Evolutionary conservation across 2,329 filamentous ascomycete species (phyloP).

Genomic region (Fusarium chuoi): DNA sequence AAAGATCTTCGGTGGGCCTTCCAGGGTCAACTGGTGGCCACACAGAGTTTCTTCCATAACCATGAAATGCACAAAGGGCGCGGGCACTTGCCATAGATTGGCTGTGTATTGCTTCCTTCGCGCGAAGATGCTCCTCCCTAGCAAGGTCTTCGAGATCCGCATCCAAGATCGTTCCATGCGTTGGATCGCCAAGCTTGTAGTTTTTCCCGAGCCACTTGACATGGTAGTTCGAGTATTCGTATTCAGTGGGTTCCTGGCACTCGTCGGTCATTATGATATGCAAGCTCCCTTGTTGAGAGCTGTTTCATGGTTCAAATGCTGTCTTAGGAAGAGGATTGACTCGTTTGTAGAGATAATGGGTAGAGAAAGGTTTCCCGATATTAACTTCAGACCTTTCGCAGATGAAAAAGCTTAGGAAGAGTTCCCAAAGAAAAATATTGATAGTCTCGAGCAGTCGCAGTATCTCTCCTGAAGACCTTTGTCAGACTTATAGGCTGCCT

Average conservation of each 20-base stretch:
- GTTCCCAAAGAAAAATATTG: background rate
- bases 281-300: background rate
- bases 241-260: background rate
- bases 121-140: background rate
- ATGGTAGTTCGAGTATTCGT: conserved; percentile 1
- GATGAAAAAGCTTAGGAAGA: background rate
- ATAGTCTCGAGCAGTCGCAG: background rate
- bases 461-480: background rate
- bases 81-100: background rate
- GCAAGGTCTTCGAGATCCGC: background rate
- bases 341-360: background rate
- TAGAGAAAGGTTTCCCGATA: background rate
- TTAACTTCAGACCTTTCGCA: background rate
- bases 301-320: background rate
- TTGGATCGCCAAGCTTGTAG: background rate
- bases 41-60: conserved; percentile 8
- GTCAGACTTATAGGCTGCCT: background rate
- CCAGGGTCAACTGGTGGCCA: conserved; percentile 34
- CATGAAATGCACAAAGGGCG: background rate
- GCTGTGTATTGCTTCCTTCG: background rate
- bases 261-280: background rate
- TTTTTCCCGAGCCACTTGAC: conserved; percentile 6
- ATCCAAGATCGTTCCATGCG: background rate
- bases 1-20: background rate
- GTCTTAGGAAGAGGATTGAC: background rate